Evolutionary conservation across 345 rosid species (phyloP), one percentile per base, ranked within the genome.

Genomic region (Punica granatum): DNA sequence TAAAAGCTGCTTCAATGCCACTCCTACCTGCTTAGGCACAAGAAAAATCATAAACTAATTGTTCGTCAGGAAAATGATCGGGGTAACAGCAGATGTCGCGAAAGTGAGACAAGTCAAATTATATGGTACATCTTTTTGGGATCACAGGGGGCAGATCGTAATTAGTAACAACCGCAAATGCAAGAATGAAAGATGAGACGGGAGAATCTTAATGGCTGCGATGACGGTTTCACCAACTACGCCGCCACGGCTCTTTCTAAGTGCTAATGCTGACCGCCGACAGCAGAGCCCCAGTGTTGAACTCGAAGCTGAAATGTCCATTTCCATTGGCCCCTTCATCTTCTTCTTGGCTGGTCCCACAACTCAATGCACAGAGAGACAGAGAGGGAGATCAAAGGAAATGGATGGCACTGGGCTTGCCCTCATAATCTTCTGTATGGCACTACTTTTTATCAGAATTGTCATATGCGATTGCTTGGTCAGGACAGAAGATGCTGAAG

Each of bases 221-320:
- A 75, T 72, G 46, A 82, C 78, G 31, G 79, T 76, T 44, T 80
- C 72, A 28, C 74, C 83, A 15, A 78, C 86, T 0, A 65, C 77
- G 32, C 86, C 86, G n/a, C 0, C 80, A 82, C 35, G 80, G 66
- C 46, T 82, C 83, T 66, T 82, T 85, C 85, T 86, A 85, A 6
- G 85, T 82, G 53, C 86, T 86, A 21, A 82, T 73, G 56, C 85
- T 86, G 65, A 77, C 77, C 1, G 85, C 69, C 0, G 86, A 83
- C 18, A 82, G 75, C 70, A 78, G 78, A 59, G 83, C 82, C 25
- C 82, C 85, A 0, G 82, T 82, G 66, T 85, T 85, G 11, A 85
- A 84, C 54, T 82, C 77, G 37, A 85, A 82, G 66, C 71, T 69
- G 2, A 48, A 43, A 18, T 72, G 77, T 21, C 59, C 85, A 43